Evolutionary conservation across 2,329 filamentous ascomycete species (phyloP).

Genomic region (Colletotrichum spinosum): DNA sequence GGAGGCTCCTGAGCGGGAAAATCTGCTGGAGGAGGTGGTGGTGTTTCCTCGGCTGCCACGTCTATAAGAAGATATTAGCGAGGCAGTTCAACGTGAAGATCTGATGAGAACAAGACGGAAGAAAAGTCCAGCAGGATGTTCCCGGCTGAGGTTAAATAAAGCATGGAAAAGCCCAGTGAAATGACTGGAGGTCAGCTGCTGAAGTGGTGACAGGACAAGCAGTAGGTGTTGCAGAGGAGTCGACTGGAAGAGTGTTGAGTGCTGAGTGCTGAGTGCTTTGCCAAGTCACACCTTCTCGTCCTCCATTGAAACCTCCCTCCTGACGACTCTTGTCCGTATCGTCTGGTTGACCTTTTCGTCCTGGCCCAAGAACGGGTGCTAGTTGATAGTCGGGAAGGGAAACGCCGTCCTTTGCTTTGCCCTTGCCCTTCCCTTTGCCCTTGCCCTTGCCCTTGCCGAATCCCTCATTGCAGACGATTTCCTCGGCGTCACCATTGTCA

Average conservation of each 20-base stretch:
- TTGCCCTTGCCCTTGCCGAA: constrained; percentile 22
- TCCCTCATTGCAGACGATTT: not conserved
- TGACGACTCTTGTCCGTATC: constrained; percentile 5
- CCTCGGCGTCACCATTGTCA: constrained; percentile 1
- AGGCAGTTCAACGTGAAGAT: not conserved
- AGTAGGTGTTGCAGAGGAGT: no score
- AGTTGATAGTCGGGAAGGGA: no score
- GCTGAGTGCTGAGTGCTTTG: constrained; percentile 16
- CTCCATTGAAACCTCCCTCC: constrained; percentile 4
- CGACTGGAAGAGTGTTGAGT: not conserved
- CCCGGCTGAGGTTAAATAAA: not conserved
- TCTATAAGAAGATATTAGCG: constrained; percentile 19
- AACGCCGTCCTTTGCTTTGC: constrained; percentile 12
- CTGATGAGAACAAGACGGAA: constrained; percentile 16
- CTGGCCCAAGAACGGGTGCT: constrained; percentile 8
- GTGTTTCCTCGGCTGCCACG: constrained; percentile 11
- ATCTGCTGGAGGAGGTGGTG: constrained; percentile 20
- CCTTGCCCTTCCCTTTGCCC: constrained; percentile 12
- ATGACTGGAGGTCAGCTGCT: not conserved
- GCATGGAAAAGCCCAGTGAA: not conserved
- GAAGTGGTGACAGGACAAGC: not conserved
- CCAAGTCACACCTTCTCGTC: constrained; percentile 23
- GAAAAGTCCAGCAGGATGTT: constrained; percentile 8
- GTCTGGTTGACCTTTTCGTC: not conserved
- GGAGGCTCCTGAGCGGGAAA: constrained; percentile 10